Evolutionary conservation across 1,139 yeast species (phyloP).

Genomic region (Sugiyamaella novakii): DNA sequence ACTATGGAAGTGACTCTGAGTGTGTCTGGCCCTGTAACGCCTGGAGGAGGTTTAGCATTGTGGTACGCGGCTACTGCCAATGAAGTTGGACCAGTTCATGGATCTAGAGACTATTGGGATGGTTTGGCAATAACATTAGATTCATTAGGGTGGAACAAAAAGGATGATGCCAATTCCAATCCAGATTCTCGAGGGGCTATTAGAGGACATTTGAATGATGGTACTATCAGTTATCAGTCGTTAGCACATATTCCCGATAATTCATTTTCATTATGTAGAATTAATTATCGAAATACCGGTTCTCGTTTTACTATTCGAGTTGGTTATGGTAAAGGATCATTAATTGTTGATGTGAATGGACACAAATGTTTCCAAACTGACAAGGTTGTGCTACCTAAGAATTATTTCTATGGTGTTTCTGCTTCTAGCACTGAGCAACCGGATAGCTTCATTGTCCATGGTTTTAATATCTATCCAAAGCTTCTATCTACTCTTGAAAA

Average conservation of each 20-base stretch:
- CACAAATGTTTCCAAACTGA: conserved; percentile 43
- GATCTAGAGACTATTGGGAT: conserved; percentile 45
- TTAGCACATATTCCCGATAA: conserved; percentile 28
- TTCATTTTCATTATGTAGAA: conserved; percentile 43
- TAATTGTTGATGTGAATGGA: conserved; percentile 45
- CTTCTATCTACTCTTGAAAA: conserved; percentile 19
- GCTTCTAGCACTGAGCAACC: conserved; percentile 40
- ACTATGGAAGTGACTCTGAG: conserved; percentile 40
- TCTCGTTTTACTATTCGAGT: conserved; percentile 37
- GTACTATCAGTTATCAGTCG: conserved; percentile 32
- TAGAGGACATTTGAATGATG: conserved; percentile 47
- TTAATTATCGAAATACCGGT: conserved; percentile 43
- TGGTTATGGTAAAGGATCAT: conserved; percentile 39
- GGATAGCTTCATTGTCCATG: conserved; percentile 40
- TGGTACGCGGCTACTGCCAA: conserved; percentile 41
- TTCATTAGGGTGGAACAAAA: conserved; percentile 30
- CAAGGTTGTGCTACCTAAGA: conserved; percentile 39
- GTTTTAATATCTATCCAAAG: conserved; percentile 27
- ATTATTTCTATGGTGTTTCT: conserved; percentile 41
- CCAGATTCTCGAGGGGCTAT: conserved; percentile 38
- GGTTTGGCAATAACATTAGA: conserved; percentile 45
- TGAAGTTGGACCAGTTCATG: conserved; percentile 42
- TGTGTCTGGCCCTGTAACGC: conserved; percentile 38
- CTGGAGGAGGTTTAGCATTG: conserved; percentile 44
- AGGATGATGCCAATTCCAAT: conserved; percentile 20